Percentiles rank a stretch among this genome's conserved stretches.
Evolutionary conservation across 2,329 filamentous ascomycete species (phyloP).

Genomic region (Colletotrichum theobromicola): DNA sequence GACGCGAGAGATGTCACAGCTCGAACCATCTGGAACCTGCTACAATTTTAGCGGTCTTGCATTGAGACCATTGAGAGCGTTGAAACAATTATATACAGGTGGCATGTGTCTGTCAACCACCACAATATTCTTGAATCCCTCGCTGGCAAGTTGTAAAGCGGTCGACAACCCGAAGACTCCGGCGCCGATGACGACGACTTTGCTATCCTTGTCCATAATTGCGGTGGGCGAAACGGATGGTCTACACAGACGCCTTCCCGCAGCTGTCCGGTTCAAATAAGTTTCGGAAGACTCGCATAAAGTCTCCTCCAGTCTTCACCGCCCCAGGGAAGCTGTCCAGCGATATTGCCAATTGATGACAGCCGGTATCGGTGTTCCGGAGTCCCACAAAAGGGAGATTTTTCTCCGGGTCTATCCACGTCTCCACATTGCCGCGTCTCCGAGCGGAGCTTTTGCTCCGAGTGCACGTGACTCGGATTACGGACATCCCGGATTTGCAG

Average conservation of each 20-base stretch:
- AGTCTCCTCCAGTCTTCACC: no score
- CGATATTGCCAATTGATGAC: no score
- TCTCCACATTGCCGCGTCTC: neutral
- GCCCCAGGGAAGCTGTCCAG: no score
- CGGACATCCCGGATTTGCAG: neutral
- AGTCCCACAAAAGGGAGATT: neutral
- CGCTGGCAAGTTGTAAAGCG: conserved; percentile 27
- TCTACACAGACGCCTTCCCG: neutral
- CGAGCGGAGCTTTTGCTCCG: neutral
- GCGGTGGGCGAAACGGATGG: neutral
- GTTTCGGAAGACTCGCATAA: neutral
- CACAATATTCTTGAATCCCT: conserved; percentile 36
- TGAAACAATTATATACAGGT: conserved; percentile 22
- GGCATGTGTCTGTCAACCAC: conserved; percentile 38
- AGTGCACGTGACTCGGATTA: neutral
- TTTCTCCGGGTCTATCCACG: neutral
- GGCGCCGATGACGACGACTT: conserved; percentile 31
- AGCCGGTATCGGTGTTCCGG: neutral
- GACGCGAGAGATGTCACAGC: conserved; percentile 43
- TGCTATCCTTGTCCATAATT: neutral
- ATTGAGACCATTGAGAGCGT: neutral
- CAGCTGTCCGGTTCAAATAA: neutral
- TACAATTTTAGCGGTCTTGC: neutral
- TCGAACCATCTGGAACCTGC: conserved; percentile 35
- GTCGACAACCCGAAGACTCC: conserved; percentile 34